Base-by-base conservation (phyloP, 129 eudicot species). In the Flaveria trinervia region DNA sequence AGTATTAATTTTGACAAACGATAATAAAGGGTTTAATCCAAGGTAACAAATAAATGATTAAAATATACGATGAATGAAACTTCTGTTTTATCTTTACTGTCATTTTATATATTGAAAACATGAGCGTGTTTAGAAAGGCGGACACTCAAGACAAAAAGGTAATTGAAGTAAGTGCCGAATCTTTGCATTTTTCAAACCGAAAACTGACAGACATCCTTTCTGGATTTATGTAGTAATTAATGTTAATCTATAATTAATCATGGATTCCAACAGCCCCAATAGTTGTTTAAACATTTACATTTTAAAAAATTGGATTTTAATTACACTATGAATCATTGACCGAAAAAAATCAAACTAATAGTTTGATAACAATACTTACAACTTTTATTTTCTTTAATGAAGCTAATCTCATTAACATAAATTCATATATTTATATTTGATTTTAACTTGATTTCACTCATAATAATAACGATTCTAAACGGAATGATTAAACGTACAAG, bases 151-250 rank as follows among this genome's bases (percentile, higher is more conserved):
- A 80, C 84, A 80, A 80, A 80, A 80, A 80, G 80, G 56, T 66
- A 46, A 57, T 80, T 74, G 75, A 80, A 74, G 80, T 80, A 56
- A 55, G 84, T 45, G 84, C 43, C 56, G 84, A 67, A 80, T 74
- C 84, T 80, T 80, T 73, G 44, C 75, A 45, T 66, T 67, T 73
- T 80, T 73, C 79, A 80, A 73, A 65, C 70, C 80, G 68, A 73
- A 67, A 67, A 28, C 57, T 80, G 84, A 80, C 84, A 80, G 84
- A 80, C 84, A 80, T 80, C 56, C 84, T 74, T 79, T 74, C 75
- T 67, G 70, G 65, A 11, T 74, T 74, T 67, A 25, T 45, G 79
- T 43, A 30, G 62, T 80, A 80, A 80, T 80, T 66, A 80, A 80
- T 80, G 69, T 67, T 80, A 56, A 73, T 67, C 75, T 67, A 66